A percentile compares a stretch with the other conserved stretches of the same genome.
phyloP scores from a whole-genome alignment of 768 basidiomycete species.

The Leucocoprinus sp. region DNA sequence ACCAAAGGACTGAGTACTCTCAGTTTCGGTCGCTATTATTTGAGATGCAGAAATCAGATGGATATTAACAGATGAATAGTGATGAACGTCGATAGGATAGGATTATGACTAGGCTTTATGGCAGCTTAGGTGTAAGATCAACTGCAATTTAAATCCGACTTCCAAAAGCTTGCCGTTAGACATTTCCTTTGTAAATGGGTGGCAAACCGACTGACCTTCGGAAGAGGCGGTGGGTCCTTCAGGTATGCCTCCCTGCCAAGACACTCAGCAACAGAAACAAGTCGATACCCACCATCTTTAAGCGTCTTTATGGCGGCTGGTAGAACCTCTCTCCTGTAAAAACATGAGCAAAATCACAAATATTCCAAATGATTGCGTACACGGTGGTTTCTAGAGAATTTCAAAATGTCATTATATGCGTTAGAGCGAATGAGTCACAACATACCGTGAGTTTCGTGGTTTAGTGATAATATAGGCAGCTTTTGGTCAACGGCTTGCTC shows the following conservation, averaged over 20 bases:
- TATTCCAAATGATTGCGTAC: conserved; percentile 14
- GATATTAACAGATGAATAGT: too few relatives aligned
- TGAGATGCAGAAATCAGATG: too few relatives aligned
- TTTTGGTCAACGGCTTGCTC: conserved; percentile 21
- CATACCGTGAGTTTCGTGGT: conserved; percentile 31
- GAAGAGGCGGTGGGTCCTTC: conserved; percentile 5
- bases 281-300: conserved; percentile 30
- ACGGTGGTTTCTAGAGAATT: conserved; percentile 14
- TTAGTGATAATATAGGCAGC: conserved; percentile 28
- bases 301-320: conserved; percentile 32
- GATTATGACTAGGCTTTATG: too few relatives aligned
- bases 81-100: too few relatives aligned
- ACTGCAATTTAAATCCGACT: conserved; percentile 1
- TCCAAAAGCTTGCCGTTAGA: too few relatives aligned
- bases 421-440: background rate
- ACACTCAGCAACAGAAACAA: conserved; percentile 38
- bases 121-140: too few relatives aligned
- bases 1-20: too few relatives aligned
- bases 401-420: background rate
- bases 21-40: too few relatives aligned
- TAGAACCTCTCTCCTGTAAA: conserved; percentile 23
- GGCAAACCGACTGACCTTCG: background rate
- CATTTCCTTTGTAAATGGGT: too few relatives aligned
- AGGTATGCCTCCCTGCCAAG: conserved; percentile 29
- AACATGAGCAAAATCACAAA: background rate